Conservation (phyloP, 1,284 basidiomycete genomes). For the Vanrija humicola region DNA sequence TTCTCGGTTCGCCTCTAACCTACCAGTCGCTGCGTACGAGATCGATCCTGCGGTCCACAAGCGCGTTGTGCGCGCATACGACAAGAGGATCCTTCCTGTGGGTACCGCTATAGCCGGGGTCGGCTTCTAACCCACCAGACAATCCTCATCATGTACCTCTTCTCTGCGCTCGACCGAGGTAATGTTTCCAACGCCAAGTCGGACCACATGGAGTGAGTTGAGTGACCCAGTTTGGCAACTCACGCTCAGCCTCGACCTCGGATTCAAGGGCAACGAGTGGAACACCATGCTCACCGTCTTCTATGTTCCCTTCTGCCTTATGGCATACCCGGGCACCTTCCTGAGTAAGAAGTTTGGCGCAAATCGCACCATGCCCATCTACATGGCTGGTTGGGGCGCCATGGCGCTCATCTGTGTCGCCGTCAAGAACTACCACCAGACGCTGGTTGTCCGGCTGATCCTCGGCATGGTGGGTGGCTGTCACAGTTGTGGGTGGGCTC, state of each 20-base stretch:
- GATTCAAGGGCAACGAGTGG: slow-evolving; percentile 8
- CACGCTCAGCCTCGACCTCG: slow-evolving; percentile 2
- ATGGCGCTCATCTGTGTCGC: slow-evolving; percentile 21
- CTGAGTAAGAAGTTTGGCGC: slow-evolving; percentile 18
- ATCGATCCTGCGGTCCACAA: slow-evolving; percentile 2
- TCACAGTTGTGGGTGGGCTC: not conserved
- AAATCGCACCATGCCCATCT: slow-evolving; percentile 14
- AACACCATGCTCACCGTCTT: slow-evolving; percentile 18
- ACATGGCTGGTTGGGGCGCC: slow-evolving; percentile 19
- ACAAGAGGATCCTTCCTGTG: slow-evolving; percentile 15
- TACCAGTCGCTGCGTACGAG: slow-evolving; percentile 8
- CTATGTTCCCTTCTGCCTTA: slow-evolving; percentile 14
- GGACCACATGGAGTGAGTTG: slow-evolving; percentile 5
- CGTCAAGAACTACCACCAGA: slow-evolving; percentile 10
- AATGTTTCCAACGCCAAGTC: slow-evolving; percentile 18
- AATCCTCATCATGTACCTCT: slow-evolving; percentile 17
- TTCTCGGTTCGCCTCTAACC: not conserved
- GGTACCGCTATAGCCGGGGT: not conserved
- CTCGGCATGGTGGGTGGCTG: slow-evolving; percentile 1
- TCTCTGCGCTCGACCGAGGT: slow-evolving; percentile 17
- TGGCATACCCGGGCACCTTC: slow-evolving; percentile 11
- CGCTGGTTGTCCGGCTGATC: slow-evolving; percentile 10
- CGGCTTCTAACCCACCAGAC: too few relatives aligned
- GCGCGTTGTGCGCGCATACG: slow-evolving; percentile 10
- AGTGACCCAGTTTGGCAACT: too few relatives aligned